phyloP scores from a whole-genome alignment of 768 basidiomycete species.

The Pisolithus tinctorius region DNA sequence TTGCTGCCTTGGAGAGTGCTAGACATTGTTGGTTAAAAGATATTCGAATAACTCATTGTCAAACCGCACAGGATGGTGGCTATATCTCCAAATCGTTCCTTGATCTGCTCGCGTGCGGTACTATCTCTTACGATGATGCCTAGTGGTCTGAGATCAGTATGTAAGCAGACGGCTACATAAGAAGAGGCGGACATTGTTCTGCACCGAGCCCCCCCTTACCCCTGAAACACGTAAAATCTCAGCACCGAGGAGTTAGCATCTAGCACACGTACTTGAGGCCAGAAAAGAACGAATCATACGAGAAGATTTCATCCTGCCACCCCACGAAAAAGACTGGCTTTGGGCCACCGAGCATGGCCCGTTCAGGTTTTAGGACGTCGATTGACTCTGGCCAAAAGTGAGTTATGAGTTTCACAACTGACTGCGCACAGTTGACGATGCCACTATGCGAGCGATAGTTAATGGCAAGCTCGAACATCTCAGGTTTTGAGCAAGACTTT shows the following conservation, averaged over 20 bases:
- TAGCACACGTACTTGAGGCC: constrained; percentile 33
- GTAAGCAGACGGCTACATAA: not conserved
- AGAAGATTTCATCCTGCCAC: constrained; percentile 35
- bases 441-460: constrained; percentile 67
- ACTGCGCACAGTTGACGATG: constrained; percentile 59
- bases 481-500: constrained; percentile 3
- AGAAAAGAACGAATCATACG: constrained; percentile 53
- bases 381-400: constrained; percentile 60
- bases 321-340: constrained; percentile 54
- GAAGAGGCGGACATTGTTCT: constrained; percentile 43
- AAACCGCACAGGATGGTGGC: constrained; percentile 49
- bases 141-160: constrained; percentile 16
- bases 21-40: not conserved
- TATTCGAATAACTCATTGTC: not conserved
- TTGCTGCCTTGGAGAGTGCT: constrained; percentile 30
- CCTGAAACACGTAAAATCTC: constrained; percentile 27
- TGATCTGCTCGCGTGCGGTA: constrained; percentile 39
- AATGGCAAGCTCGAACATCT: constrained; percentile 45
- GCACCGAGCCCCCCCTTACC: constrained; percentile 54
- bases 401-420: constrained; percentile 18
- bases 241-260: not conserved
- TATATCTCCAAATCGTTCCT: constrained; percentile 48
- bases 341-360: constrained; percentile 44
- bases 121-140: constrained; percentile 68
- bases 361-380: constrained; percentile 50